Conservation (phyloP, 768 basidiomycete genomes). For the Lenzites betulinus region DNA sequence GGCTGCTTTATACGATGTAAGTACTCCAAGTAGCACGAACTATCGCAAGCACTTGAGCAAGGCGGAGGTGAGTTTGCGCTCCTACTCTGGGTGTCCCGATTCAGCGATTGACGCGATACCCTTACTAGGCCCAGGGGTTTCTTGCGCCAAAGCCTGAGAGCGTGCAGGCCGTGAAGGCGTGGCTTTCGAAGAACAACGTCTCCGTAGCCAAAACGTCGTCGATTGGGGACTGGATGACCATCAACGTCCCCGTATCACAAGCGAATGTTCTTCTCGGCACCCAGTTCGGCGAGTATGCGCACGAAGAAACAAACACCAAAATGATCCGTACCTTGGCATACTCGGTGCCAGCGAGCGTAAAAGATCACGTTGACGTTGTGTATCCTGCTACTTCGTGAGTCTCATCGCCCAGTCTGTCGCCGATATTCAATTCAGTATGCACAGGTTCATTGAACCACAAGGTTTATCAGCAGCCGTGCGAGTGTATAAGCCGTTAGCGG, state of each 20-base stretch:
- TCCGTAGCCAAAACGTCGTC: constrained; percentile 22
- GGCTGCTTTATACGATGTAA: constrained; percentile 35
- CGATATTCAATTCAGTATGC: neutral
- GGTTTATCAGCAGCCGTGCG: neutral
- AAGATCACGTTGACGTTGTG: constrained; percentile 29
- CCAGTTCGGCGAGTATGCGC: constrained; percentile 29
- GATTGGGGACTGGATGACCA: constrained; percentile 32
- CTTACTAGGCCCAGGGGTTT: constrained; percentile 44
- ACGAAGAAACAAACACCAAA: constrained; percentile 23
- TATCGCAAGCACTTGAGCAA: constrained; percentile 38
- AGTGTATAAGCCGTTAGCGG: constrained; percentile 33
- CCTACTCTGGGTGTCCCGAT: too few species aligned
- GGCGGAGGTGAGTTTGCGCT: constrained; percentile 29
- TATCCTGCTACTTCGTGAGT: constrained; percentile 29
- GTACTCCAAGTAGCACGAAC: constrained; percentile 31
- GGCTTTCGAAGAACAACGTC: constrained; percentile 29
- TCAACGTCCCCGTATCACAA: constrained; percentile 26
- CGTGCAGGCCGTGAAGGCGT: constrained; percentile 27
- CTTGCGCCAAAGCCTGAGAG: constrained; percentile 27
- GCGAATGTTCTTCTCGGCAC: constrained; percentile 32
- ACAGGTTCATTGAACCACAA: constrained; percentile 14
- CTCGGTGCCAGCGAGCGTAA: constrained; percentile 30
- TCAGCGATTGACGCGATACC: too few species aligned
- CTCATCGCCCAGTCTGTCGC: neutral
- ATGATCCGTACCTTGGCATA: constrained; percentile 33